Percentiles rank a stretch among this genome's conserved stretches.
These are phyloP conservation scores for Lepidopterella palustris DNA, from an alignment of 495 filamentous ascomycete genomes.

Conservation along the genomic window DNA sequence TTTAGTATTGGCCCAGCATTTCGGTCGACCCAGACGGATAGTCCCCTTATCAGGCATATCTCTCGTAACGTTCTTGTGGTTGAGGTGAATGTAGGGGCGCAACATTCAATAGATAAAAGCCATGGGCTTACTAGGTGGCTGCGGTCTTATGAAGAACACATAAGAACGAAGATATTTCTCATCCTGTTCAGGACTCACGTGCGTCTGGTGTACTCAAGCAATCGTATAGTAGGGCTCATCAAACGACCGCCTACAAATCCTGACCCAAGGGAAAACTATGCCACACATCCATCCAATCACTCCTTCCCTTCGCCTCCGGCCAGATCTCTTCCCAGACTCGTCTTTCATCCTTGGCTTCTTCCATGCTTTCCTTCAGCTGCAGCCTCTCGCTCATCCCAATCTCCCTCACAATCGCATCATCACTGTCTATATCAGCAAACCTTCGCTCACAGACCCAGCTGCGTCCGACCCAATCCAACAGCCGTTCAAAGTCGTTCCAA, in stretches of 20 bases:
- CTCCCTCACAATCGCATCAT: not conserved
- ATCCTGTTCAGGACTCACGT: too few relatives aligned
- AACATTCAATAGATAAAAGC: too few relatives aligned
- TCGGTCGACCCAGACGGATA: too few relatives aligned
- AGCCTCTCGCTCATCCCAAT: too few relatives aligned
- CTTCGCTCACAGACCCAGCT: constrained; percentile 3
- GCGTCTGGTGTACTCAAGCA: too few relatives aligned
- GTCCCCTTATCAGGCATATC: too few relatives aligned
- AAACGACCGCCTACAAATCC: not conserved
- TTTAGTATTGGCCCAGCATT: too few relatives aligned
- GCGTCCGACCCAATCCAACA: not conserved
- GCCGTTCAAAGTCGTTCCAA: not conserved
- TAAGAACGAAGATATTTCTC: too few relatives aligned
- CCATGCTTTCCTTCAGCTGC: not conserved
- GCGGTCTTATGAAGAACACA: too few relatives aligned
- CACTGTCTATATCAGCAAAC: not conserved
- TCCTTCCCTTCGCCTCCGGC: constrained; percentile 3
- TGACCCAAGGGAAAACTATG: not conserved
- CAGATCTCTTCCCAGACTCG: constrained; percentile 4
- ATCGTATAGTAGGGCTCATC: not conserved
- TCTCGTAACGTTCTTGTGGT: too few relatives aligned
- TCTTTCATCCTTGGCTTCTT: not conserved
- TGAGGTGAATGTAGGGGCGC: too few relatives aligned
- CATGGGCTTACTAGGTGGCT: too few relatives aligned
- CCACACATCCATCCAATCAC: not conserved